phyloP scores from a whole-genome alignment of 192 early-diverging fungal genomes.

The Backusella luteola region DNA sequence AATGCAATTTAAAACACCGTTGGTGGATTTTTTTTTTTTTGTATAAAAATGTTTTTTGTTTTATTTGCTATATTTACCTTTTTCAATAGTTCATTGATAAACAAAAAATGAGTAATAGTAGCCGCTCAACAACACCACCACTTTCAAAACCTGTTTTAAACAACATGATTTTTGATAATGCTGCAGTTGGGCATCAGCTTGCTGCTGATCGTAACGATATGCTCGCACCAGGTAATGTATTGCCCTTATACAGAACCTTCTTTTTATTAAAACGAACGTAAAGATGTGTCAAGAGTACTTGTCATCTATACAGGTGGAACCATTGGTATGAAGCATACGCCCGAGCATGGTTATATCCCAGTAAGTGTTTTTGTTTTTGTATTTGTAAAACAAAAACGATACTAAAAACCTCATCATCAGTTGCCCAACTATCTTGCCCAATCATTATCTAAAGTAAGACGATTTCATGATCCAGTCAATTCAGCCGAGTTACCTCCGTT shows the following conservation, averaged over 20 bases:
- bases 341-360: constrained; percentile 67
- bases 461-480: constrained; percentile 78
- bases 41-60: not conserved
- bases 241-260: too few relatives aligned
- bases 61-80: not conserved
- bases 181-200: constrained; percentile 45
- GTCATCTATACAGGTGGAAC: constrained; percentile 96
- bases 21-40: not conserved
- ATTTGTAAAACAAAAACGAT: too few relatives aligned
- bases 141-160: not conserved
- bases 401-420: not conserved
- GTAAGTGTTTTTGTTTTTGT: constrained; percentile 27
- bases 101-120: not conserved
- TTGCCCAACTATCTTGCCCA: constrained; percentile 76
- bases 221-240: constrained; percentile 51
- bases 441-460: constrained; percentile 67
- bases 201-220: constrained; percentile 56
- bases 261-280: not conserved
- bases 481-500: constrained; percentile 3
- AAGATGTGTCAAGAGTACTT: constrained; percentile 78
- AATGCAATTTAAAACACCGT: not conserved
- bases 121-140: not conserved
- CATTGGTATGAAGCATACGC: constrained; percentile 84
- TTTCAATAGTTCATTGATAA: not conserved
- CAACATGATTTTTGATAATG: constrained; percentile 29